phyloP scores from a whole-genome alignment of 192 early-diverging fungal genomes.

The Mortierella hygrophila region DNA sequence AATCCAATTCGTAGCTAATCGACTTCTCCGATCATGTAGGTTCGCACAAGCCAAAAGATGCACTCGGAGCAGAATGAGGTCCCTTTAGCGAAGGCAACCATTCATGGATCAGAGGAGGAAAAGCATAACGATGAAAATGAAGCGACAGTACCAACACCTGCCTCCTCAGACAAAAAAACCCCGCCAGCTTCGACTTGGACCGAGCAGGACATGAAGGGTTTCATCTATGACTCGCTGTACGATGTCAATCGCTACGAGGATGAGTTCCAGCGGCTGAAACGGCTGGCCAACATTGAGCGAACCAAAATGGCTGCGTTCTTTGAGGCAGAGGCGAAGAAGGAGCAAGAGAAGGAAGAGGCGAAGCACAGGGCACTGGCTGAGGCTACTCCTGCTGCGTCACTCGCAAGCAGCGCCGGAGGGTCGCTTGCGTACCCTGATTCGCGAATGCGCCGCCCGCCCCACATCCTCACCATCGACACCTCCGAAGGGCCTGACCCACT shows the following conservation, averaged over 20 bases:
- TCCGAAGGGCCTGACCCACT: neutral
- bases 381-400: neutral
- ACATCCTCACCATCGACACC: constrained; percentile 1
- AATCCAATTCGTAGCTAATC: neutral
- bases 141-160: neutral
- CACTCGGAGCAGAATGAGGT: neutral
- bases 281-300: constrained; percentile 32
- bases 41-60: constrained; percentile 10
- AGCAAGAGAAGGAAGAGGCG: neutral
- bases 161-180: neutral
- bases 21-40: neutral
- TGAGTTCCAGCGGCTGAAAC: constrained; percentile 34
- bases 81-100: neutral
- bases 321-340: constrained; percentile 27
- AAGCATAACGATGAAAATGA: neutral
- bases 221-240: constrained; percentile 47
- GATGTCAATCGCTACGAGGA: constrained; percentile 49
- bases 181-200: constrained; percentile 2
- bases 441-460: constrained; percentile 3
- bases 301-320: constrained; percentile 29
- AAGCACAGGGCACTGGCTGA: neutral
- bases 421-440: constrained; percentile 10
- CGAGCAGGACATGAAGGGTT: constrained; percentile 27
- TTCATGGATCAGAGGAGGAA: neutral
- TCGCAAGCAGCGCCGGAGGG: neutral